These are phyloP conservation scores for Dryas octopetala DNA, from an alignment of 306 rosid genomes.

Conservation along the genomic window DNA sequence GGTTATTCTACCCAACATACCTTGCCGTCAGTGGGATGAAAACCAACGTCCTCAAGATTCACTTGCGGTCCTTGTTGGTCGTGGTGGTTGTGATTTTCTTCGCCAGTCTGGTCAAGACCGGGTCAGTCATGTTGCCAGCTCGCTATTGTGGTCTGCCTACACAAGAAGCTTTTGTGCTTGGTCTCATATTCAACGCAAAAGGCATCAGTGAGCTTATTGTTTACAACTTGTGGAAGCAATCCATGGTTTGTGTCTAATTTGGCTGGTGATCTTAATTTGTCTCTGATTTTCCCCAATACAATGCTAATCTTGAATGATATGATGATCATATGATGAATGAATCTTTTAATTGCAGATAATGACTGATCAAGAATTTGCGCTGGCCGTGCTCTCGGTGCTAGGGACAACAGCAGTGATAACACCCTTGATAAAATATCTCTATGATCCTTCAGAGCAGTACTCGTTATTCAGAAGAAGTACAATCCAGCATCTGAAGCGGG, in stretches of 20 bases:
- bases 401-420: slow-evolving; percentile 44
- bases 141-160: slow-evolving; percentile 24
- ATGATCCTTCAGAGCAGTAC: slow-evolving; percentile 52
- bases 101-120: slow-evolving; percentile 38
- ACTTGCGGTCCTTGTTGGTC: slow-evolving; percentile 11
- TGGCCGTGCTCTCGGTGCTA: slow-evolving; percentile 35
- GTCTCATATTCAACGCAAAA: slow-evolving; percentile 58
- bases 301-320: neutral
- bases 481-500: slow-evolving; percentile 46
- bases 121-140: slow-evolving; percentile 52
- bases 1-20: slow-evolving; percentile 52
- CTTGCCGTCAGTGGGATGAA: slow-evolving; percentile 56
- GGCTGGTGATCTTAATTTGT: too few species aligned
- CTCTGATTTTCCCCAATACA: neutral
- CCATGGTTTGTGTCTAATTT: slow-evolving; percentile 32
- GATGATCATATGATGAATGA: slow-evolving; percentile 6
- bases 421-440: slow-evolving; percentile 41
- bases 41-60: slow-evolving; percentile 44
- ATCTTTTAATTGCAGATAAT: slow-evolving; percentile 36
- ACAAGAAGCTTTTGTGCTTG: slow-evolving; percentile 48
- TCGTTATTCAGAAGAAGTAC: slow-evolving; percentile 31
- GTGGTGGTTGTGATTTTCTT: slow-evolving; percentile 25
- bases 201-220: slow-evolving; percentile 53
- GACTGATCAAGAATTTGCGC: slow-evolving; percentile 42
- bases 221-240: slow-evolving; percentile 46